phyloP scores from a whole-genome alignment of 176 grass and related monocot genomes.

The Eragrostis curvula region DNA sequence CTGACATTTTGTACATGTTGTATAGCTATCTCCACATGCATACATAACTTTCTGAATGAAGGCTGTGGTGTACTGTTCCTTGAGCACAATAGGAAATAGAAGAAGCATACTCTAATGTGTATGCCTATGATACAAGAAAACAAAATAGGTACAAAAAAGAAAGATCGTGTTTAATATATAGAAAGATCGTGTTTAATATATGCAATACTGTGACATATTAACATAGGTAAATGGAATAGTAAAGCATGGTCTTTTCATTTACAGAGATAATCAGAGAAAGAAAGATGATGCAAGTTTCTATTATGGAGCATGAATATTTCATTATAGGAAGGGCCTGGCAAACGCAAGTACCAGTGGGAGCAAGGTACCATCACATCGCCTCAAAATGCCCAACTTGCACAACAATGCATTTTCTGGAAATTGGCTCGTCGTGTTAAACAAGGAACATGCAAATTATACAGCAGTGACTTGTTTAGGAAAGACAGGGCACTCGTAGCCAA shows the following conservation, averaged over 20 bases:
- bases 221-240: conserved; percentile 25
- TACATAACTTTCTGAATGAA: conserved; percentile 2
- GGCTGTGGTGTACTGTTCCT: conserved; percentile 2
- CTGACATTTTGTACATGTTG: conserved; percentile 27
- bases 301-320: not conserved
- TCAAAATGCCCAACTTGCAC: conserved; percentile 17
- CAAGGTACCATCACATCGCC: not conserved
- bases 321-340: conserved; percentile 5
- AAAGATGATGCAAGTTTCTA: conserved; percentile 1
- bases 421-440: conserved; percentile 16
- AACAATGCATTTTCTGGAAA: not conserved
- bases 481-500: not conserved
- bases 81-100: conserved; percentile 2
- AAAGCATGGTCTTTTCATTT: not conserved
- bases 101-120: conserved; percentile 22
- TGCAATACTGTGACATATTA: not conserved
- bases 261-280: conserved; percentile 13
- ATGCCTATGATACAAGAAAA: not conserved
- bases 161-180: not conserved
- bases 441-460: conserved; percentile 3
- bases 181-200: too few species aligned
- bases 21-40: conserved; percentile 12
- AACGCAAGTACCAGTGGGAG: not conserved
- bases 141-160: not conserved
- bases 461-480: conserved; percentile 28